Conservation (phyloP, 2,329 filamentous ascomycete species). For the Shiraia sp. region DNA sequence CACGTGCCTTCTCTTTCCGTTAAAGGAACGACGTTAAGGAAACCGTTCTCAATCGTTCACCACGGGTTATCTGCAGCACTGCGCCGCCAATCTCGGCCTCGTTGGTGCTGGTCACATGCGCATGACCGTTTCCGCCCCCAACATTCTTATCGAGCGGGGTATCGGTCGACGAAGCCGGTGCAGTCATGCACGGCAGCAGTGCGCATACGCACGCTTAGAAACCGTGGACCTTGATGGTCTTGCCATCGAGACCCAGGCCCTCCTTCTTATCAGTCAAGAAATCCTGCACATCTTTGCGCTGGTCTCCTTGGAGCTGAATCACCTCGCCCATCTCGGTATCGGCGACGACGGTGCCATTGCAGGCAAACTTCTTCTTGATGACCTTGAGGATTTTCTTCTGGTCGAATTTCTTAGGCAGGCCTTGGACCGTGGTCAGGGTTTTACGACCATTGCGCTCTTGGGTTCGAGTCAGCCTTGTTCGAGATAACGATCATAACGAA, state of each 20-base stretch:
- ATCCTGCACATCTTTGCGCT: constrained; percentile 97
- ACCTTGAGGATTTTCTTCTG: constrained; percentile 99
- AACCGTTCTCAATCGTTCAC: constrained; percentile 17
- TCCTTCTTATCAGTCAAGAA: constrained; percentile 96
- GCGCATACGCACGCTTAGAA: constrained; percentile 28
- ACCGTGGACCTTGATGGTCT: constrained; percentile 85
- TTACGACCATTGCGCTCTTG: constrained; percentile 99
- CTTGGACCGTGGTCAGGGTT: constrained; percentile 99
- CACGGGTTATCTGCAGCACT: constrained; percentile 23
- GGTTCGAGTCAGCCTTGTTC: constrained; percentile 47
- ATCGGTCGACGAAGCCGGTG: constrained; percentile 2
- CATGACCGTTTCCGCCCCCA: constrained; percentile 1
- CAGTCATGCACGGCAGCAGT: constrained; percentile 7
- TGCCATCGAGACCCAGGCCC: constrained; percentile 88
- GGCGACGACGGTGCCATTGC: constrained; percentile 99
- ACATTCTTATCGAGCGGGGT: constrained; percentile 3
- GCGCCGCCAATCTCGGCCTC: constrained; percentile 22
- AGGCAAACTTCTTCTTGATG: constrained; percentile 99
- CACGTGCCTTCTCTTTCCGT: constrained; percentile 8
- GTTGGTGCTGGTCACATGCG: constrained; percentile 7
- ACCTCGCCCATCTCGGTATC: constrained; percentile 98
- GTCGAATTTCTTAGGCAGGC: constrained; percentile 97
- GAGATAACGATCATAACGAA: constrained; percentile 1
- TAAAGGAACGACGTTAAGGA: constrained; percentile 24
- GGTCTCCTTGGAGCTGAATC: constrained; percentile 98